Evolutionary conservation across 306 rosid genomes (phyloP), one percentile per base, ranked within the genome.

Genomic region (Crotalaria pallida): DNA sequence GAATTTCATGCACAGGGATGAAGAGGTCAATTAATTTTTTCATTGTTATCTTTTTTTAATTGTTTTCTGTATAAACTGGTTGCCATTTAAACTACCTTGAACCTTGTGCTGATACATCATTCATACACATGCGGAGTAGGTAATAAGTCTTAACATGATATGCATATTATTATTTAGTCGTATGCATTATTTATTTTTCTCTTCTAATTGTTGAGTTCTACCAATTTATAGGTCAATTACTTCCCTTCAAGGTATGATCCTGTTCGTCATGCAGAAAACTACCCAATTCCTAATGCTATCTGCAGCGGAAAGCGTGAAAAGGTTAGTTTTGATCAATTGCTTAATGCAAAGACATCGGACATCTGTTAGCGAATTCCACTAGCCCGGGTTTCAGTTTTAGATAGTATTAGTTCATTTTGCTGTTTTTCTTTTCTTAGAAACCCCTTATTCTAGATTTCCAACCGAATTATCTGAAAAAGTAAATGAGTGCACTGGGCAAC

Each of bases 1-100:
- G 96, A 93, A 93, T 79, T 84, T 84, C 84, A 93, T 90, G 83
- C 97, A 93, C 81, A 88, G 97, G 80, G 96, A 93, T 56, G 98
- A 90, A 74, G 98, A 90, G 98, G 83, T 82, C 69, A 60, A 33
- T 59, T 70, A 18, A 50, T 19, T 23, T 51, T 76, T 67, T 12
- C 26, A 40, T 44, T 65, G 40, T 24, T 12, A 11, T 27, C 49
- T 82, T 75, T 24, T 21, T 13, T 9, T 60, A 17, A 50, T 53
- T 1, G 8, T 53, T 26, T 55, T 43, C 21, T 49, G 48, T 48
- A 29, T 53, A 60, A 78, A 23, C 43, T 10, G 63, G 34, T 69
- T 26, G 41, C 50, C 26, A 23, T 80, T 43, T 33, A 15, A 60
- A 67, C 47, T 16, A 38, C 36, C 17, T 43, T 31, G 48, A 12